A percentile compares a stretch with the other conserved stretches of the same genome.
Conservation (phyloP, 345 rosid species). For the Bruguiera gymnorhiza region DNA sequence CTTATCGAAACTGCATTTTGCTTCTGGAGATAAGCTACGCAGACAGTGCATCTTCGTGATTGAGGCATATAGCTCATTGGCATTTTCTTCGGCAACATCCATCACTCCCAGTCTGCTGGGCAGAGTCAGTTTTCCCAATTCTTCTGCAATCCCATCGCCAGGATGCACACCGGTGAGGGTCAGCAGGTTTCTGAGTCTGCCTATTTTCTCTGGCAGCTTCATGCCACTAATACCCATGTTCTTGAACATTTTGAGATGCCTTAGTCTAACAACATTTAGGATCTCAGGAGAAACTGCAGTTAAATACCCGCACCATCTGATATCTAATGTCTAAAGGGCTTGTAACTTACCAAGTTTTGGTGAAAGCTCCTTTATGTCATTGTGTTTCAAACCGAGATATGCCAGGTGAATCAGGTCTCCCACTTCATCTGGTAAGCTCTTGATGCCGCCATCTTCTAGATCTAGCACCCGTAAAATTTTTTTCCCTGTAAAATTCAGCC, state of each 20-base stretch:
- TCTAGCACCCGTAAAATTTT: constrained; percentile 32
- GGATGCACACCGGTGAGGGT: constrained; percentile 37
- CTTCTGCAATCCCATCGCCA: constrained; percentile 25
- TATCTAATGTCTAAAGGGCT: constrained; percentile 31
- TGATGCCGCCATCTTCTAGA: constrained; percentile 29
- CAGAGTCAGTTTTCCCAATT: constrained; percentile 25
- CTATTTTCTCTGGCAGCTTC: constrained; percentile 31
- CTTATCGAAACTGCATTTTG: constrained; percentile 2
- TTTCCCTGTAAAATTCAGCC: constrained; percentile 31
- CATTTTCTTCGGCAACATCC: constrained; percentile 32
- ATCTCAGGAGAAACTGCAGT: constrained; percentile 20
- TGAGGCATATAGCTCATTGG: constrained; percentile 25
- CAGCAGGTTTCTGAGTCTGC: constrained; percentile 26
- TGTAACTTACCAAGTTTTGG: constrained; percentile 20
- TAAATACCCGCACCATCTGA: constrained; percentile 33
- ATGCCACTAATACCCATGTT: constrained; percentile 19
- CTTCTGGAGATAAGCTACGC: constrained; percentile 31
- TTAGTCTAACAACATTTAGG: constrained; percentile 20
- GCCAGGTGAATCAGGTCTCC: constrained; percentile 39
- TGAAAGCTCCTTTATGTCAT: constrained; percentile 29
- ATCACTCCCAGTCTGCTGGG: constrained; percentile 37
- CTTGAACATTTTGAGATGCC: constrained; percentile 37
- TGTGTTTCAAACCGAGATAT: constrained; percentile 36
- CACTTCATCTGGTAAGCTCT: constrained; percentile 33
- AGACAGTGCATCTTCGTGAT: constrained; percentile 34